Evolutionary conservation across 805 yeast species (phyloP).

Genomic region (Kodamaea neixiangensis): DNA sequence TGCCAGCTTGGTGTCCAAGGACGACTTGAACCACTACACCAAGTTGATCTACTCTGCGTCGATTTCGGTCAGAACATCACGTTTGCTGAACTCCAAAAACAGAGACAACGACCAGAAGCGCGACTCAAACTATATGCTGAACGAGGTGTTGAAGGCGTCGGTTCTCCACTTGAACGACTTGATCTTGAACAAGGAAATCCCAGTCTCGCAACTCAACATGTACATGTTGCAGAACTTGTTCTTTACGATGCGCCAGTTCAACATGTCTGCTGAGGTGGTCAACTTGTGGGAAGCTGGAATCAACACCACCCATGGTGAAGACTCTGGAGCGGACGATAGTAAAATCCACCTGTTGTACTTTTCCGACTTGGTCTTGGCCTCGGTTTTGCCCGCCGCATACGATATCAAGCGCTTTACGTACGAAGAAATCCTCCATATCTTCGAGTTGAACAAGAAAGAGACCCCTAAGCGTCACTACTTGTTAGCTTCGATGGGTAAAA

Average conservation of each 20-base stretch:
- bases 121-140: slow-evolving; percentile 28
- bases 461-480: slow-evolving; percentile 47
- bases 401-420: slow-evolving; percentile 60
- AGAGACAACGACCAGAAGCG: slow-evolving; percentile 39
- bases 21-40: slow-evolving; percentile 26
- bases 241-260: slow-evolving; percentile 45
- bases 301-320: slow-evolving; percentile 19
- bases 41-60: slow-evolving; percentile 26
- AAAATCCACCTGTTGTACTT: slow-evolving; percentile 48
- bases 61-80: slow-evolving; percentile 30
- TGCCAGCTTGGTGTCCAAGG: slow-evolving; percentile 17
- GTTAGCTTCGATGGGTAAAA: slow-evolving; percentile 71
- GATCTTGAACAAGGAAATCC: slow-evolving; percentile 32
- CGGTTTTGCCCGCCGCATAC: slow-evolving; percentile 65
- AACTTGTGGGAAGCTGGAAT: slow-evolving; percentile 70
- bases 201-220: slow-evolving; percentile 21
- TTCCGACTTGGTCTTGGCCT: slow-evolving; percentile 66
- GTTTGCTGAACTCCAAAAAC: slow-evolving; percentile 36
- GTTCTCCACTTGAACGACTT: slow-evolving; percentile 32
- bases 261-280: slow-evolving; percentile 62
- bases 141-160: slow-evolving; percentile 33
- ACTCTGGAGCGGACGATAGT: slow-evolving; percentile 21
- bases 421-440: slow-evolving; percentile 60
- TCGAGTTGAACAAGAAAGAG: slow-evolving; percentile 41
- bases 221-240: slow-evolving; percentile 28